These are phyloP conservation scores for Mortierella sp. DNA, from an alignment of 371 early-diverging fungal species.

Conservation along the genomic window DNA sequence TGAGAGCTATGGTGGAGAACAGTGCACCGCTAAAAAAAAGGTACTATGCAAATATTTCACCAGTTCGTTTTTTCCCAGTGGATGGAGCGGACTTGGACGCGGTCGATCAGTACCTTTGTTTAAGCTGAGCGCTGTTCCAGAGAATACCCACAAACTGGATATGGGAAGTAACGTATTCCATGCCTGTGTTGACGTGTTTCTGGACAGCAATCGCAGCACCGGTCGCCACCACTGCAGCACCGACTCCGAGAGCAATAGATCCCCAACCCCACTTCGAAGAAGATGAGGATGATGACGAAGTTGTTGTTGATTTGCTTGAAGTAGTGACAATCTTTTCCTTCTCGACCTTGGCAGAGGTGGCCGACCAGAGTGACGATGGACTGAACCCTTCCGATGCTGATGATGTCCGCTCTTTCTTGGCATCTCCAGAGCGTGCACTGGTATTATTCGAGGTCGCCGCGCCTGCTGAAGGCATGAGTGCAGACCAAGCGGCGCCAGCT, in stretches of 20 bases:
- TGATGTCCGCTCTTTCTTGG: conserved; percentile 7
- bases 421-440: conserved; percentile 7
- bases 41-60: too few species aligned
- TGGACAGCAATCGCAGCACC: conserved; percentile 61
- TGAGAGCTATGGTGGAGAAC: too few species aligned
- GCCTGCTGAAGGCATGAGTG: conserved; percentile 12
- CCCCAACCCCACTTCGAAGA: conserved; percentile 59
- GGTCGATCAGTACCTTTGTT: conserved; percentile 22
- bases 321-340: conserved; percentile 18
- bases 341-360: conserved; percentile 9
- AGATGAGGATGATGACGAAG: conserved; percentile 5
- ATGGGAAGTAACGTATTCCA: conserved; percentile 61
- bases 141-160: conserved; percentile 63
- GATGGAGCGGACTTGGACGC: too few species aligned
- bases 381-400: not conserved
- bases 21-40: not conserved
- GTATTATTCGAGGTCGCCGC: not conserved
- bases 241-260: conserved; percentile 59
- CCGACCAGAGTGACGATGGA: conserved; percentile 24
- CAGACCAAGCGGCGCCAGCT: conserved; percentile 50
- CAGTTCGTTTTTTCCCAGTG: too few species aligned
- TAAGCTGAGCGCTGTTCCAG: conserved; percentile 37
- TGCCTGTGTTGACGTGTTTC: conserved; percentile 55
- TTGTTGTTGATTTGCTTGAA: too few species aligned
- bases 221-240: conserved; percentile 63